phyloP scores from a whole-genome alignment of 2,329 filamentous ascomycete genomes.

The Colletotrichum sp. region DNA sequence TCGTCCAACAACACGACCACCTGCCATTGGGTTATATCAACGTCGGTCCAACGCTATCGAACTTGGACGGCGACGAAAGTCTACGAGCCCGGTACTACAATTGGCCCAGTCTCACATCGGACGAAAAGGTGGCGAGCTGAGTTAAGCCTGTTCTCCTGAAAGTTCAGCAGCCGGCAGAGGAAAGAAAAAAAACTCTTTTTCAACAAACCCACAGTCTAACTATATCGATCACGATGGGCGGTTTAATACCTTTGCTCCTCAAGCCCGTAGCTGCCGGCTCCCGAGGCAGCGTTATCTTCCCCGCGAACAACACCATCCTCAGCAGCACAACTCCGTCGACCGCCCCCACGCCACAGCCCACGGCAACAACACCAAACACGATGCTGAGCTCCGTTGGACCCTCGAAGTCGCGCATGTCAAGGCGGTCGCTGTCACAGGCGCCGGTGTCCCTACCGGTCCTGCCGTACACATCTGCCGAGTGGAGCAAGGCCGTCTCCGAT shows the following conservation, averaged over 20 bases:
- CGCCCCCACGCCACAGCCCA: constrained; percentile 5
- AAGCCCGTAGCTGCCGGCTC: constrained; percentile 23
- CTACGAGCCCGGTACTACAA: background rate
- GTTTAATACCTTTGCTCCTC: constrained; percentile 36
- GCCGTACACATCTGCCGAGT: constrained; percentile 53
- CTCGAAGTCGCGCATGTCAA: constrained; percentile 27
- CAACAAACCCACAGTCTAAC: background rate
- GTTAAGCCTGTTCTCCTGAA: background rate
- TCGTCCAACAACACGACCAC: background rate
- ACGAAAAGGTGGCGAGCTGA: constrained; percentile 13
- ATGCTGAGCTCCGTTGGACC: constrained; percentile 21
- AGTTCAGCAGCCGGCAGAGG: background rate
- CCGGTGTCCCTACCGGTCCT: constrained; percentile 33
- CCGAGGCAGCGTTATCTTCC: constrained; percentile 24
- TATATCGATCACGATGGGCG: constrained; percentile 28
- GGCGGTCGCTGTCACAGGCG: constrained; percentile 23
- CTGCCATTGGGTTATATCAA: background rate
- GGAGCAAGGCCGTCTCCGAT: constrained; percentile 55
- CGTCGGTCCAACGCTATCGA: background rate
- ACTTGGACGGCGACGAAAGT: background rate
- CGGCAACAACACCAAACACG: constrained; percentile 29
- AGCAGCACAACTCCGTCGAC: background rate
- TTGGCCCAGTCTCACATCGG: constrained; percentile 12
- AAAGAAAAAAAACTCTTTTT: background rate
- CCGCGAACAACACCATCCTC: background rate